phyloP scores from a whole-genome alignment of 2,329 filamentous ascomycete genomes.

The Cladosporium cucumerinum region DNA sequence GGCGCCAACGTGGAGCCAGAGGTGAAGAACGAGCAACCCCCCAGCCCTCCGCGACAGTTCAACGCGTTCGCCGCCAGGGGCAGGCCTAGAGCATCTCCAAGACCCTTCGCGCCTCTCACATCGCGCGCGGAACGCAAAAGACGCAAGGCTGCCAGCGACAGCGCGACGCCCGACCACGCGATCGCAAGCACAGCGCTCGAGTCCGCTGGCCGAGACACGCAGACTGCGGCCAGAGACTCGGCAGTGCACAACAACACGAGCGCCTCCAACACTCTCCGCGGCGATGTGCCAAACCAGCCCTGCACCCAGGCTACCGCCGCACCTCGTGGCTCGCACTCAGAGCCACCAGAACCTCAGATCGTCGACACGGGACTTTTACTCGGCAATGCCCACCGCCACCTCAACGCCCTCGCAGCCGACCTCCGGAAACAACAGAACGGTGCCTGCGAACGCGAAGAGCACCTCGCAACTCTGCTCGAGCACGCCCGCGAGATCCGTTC shows the following conservation, averaged over 20 bases:
- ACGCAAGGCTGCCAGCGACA: not conserved
- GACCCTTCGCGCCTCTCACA: not conserved
- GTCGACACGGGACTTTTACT: not conserved
- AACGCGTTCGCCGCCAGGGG: no score
- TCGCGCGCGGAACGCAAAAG: not conserved
- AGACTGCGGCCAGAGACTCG: not conserved
- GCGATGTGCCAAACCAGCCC: not conserved
- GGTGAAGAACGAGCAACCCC: not conserved
- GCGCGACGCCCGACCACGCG: not conserved
- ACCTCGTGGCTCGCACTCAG: not conserved
- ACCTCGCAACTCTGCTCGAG: not conserved
- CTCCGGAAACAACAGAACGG: not conserved
- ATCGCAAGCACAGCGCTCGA: not conserved
- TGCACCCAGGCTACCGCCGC: no score
- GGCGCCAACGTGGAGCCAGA: not conserved
- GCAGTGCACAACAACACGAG: not conserved
- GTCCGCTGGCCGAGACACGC: no score
- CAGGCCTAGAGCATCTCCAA: not conserved
- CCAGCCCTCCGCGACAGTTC: not conserved
- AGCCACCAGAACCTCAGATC: not conserved
- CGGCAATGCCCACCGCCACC: not conserved
- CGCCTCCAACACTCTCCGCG: not conserved
- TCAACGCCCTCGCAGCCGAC: not conserved
- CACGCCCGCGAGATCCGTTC: not conserved
- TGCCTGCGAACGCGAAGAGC: slow-evolving; percentile 5